Evolutionary conservation across 768 basidiomycete genomes (phyloP).

Genomic region (Rickenella mellea): DNA sequence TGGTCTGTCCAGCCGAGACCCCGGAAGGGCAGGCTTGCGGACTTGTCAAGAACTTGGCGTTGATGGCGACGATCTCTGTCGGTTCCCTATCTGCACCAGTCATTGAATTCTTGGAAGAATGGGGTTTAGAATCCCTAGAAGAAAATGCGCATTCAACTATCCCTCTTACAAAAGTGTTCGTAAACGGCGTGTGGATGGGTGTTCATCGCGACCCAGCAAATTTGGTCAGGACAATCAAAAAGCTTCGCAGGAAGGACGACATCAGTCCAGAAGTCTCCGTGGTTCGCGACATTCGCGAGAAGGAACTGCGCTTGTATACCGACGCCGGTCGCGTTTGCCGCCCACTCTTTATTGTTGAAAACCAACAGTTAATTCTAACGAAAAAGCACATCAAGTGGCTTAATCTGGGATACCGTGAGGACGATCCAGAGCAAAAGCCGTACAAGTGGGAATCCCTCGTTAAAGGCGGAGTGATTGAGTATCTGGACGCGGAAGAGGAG

Average conservation of each 20-base stretch:
- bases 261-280: conserved; percentile 95
- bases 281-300: conserved; percentile 94
- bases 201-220: conserved; percentile 93
- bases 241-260: conserved; percentile 86
- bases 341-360: conserved; percentile 93
- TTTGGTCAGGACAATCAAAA: conserved; percentile 87
- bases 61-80: conserved; percentile 97
- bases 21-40: conserved; percentile 99
- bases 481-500: conserved; percentile 97
- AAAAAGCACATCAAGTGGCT: conserved; percentile 80
- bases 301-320: conserved; percentile 88
- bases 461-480: conserved; percentile 82
- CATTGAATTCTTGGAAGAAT: conserved; percentile 97
- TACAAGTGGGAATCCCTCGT: conserved; percentile 83
- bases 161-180: conserved; percentile 91
- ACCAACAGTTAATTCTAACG: conserved; percentile 74
- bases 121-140: conserved; percentile 92
- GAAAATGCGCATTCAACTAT: conserved; percentile 83
- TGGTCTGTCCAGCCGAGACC: conserved; percentile 99
- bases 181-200: conserved; percentile 99
- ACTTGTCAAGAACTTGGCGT: conserved; percentile 94
- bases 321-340: conserved; percentile 96
- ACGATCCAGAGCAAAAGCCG: conserved; percentile 8
- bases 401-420: conserved; percentile 24
- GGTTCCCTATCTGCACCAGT: conserved; percentile 93